A percentile compares a stretch with the other conserved stretches of the same genome.
phyloP scores from a whole-genome alignment of 164 flowering plant genomes.

The Vitis labrusca region DNA sequence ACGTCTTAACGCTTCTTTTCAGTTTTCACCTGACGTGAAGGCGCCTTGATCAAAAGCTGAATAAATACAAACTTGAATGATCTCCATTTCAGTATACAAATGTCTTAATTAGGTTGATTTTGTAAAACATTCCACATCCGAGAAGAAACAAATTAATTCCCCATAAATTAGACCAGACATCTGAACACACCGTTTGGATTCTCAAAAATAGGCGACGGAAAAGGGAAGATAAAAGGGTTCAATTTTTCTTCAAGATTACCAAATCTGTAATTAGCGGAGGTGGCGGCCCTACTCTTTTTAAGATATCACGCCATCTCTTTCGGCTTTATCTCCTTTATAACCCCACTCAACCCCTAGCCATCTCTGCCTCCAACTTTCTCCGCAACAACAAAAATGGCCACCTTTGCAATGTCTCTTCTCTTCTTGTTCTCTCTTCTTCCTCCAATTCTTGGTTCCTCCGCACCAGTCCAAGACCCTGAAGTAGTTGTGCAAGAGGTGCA shows the following conservation, averaged over 20 bases:
- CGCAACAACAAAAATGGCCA: constrained; percentile 10
- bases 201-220: no score
- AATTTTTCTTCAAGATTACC: background rate
- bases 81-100: no score
- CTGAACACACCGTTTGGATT: no score
- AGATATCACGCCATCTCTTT: constrained; percentile 35
- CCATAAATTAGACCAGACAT: no score
- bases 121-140: no score
- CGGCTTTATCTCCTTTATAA: constrained; percentile 14
- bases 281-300: constrained; percentile 13
- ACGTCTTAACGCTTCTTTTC: no score
- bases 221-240: no score
- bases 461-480: constrained; percentile 35
- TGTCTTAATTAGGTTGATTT: no score
- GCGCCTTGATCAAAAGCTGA: no score
- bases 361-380: background rate
- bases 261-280: constrained; percentile 19
- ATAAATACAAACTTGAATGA: no score
- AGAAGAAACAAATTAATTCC: no score
- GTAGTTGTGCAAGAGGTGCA: constrained; percentile 36
- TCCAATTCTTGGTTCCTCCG: constrained; percentile 17
- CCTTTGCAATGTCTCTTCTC: background rate
- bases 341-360: background rate
- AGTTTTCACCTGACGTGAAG: no score
- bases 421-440: constrained; percentile 6